Base-by-base conservation (phyloP, 2,329 filamentous ascomycete species). In the Cladosporium cucumerinum region DNA sequence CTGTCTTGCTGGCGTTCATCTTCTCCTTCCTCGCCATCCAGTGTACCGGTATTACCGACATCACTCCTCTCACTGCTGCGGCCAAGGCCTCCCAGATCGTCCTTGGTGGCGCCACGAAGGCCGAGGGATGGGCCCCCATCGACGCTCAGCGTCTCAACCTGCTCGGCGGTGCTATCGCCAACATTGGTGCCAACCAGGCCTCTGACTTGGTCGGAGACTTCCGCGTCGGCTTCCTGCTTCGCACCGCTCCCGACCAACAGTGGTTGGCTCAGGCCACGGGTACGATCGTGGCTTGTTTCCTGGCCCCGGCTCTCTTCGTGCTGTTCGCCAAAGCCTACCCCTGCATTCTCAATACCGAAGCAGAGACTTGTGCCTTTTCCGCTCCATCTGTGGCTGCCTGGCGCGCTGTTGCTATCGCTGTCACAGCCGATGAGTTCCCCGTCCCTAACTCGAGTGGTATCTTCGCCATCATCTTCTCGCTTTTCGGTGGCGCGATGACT, bases 51-150 rank as follows among this genome's bases (percentile, higher is more conserved):
- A 67, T 71, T 25, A 74, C 82, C 18, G 85, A 88, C 69, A 84
- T 84, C 69, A 87, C 87, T 0, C 88, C 88, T 0, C 79, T 90
- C 2, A 89, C 87, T 3, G 86, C 88, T 3, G 86, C 86, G 0
- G 83, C 87, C 69, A 90, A 90, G 77, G 87, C 87, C 5, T 88
- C 86, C 1, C 88, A 90, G 78, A 84, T 90, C 64, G 82, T 90
- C 63, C 86, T 88, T 55, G 87, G 87, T 68, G 87, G 84, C 59
- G 86, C 87, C 32, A 89, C 87, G 39, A 82, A 82, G 46, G 81
- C 83, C 67, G 79, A 84, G 65, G 78, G 82, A 68, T 84, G 82
- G 75, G 71, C 76, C 1, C 68, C 84, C 63, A 69, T 77, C 7
- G 75, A 84, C 18, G 86, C 87, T 0, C 88, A 89, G 77, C 80